Evolutionary conservation across 2,329 filamentous ascomycete genomes (phyloP).

Genomic region (Fusarium sororula): DNA sequence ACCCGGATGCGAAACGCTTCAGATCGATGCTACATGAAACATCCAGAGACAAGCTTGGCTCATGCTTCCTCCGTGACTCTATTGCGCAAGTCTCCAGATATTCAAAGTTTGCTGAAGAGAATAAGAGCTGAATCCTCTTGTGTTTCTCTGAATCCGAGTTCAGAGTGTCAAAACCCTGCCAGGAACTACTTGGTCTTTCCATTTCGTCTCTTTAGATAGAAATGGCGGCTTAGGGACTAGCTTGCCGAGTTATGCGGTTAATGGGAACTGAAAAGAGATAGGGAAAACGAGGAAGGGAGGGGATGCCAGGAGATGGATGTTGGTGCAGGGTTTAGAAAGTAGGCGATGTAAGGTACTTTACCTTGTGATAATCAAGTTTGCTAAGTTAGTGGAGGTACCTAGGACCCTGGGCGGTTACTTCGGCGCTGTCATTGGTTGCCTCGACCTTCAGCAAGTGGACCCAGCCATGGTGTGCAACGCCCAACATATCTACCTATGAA

Average conservation of each 20-base stretch:
- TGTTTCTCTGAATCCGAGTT: rapidly evolving
- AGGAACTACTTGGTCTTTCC: neutral
- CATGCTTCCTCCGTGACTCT: neutral
- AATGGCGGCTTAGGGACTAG: rapidly evolving
- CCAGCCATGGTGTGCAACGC: too few species aligned
- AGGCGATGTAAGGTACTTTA: neutral
- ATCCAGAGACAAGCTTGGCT: neutral
- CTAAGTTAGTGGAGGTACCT: neutral
- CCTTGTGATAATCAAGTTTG: neutral
- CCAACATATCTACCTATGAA: too few species aligned
- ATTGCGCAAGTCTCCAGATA: neutral
- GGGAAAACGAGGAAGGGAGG: neutral
- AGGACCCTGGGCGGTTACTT: too few species aligned
- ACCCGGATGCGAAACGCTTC: neutral
- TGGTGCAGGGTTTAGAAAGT: neutral
- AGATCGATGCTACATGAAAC: neutral
- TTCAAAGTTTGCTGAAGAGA: neutral
- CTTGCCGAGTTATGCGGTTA: neutral
- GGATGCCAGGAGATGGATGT: neutral
- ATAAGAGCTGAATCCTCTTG: neutral
- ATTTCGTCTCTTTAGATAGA: rapidly evolving
- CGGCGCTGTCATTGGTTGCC: too few species aligned
- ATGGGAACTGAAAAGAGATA: rapidly evolving
- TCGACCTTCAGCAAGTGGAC: too few species aligned
- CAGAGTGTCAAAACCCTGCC: neutral